Conservation (phyloP, 2,329 filamentous ascomycete genomes). For the Dactylella cylindrospora region DNA sequence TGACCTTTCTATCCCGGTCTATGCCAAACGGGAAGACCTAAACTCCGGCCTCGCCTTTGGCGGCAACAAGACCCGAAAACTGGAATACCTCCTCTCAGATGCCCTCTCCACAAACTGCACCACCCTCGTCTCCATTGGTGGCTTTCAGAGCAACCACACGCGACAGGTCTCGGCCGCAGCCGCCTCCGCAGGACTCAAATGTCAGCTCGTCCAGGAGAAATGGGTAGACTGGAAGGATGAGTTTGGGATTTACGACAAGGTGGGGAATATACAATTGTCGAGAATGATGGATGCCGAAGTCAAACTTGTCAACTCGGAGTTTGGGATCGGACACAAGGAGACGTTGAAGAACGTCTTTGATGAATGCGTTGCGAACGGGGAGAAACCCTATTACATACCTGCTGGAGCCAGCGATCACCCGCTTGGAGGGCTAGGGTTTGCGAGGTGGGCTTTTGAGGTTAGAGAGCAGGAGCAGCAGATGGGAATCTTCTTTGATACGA, state of each 20-base stretch:
- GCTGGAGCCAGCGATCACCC: slow-evolving; percentile 71
- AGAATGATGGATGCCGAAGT: slow-evolving; percentile 68
- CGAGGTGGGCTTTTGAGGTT: slow-evolving; percentile 70
- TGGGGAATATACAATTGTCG: slow-evolving; percentile 71
- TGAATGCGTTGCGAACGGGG: slow-evolving; percentile 59
- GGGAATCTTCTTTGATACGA: slow-evolving; percentile 66
- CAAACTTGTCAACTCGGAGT: slow-evolving; percentile 61
- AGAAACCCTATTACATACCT: slow-evolving; percentile 70
- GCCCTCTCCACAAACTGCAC: slow-evolving; percentile 61
- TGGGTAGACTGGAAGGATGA: slow-evolving; percentile 66
- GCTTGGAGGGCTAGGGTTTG: slow-evolving; percentile 69
- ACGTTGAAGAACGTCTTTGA: slow-evolving; percentile 60
- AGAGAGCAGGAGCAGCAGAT: slow-evolving; percentile 63
- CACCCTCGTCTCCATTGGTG: slow-evolving; percentile 67
- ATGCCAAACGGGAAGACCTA: slow-evolving; percentile 71
- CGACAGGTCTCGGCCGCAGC: slow-evolving; percentile 67
- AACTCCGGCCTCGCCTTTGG: slow-evolving; percentile 68
- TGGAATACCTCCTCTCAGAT: slow-evolving; percentile 70
- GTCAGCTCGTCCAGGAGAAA: slow-evolving; percentile 63
- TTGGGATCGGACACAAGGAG: slow-evolving; percentile 69
- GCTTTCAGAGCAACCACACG: slow-evolving; percentile 71
- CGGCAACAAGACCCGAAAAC: slow-evolving; percentile 70
- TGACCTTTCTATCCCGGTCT: slow-evolving; percentile 65
- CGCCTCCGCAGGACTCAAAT: slow-evolving; percentile 20
- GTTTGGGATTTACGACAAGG: slow-evolving; percentile 59